Evolutionary conservation across 176 grass and related monocot genomes (phyloP).

Genomic region (Neostapfia colusana): DNA sequence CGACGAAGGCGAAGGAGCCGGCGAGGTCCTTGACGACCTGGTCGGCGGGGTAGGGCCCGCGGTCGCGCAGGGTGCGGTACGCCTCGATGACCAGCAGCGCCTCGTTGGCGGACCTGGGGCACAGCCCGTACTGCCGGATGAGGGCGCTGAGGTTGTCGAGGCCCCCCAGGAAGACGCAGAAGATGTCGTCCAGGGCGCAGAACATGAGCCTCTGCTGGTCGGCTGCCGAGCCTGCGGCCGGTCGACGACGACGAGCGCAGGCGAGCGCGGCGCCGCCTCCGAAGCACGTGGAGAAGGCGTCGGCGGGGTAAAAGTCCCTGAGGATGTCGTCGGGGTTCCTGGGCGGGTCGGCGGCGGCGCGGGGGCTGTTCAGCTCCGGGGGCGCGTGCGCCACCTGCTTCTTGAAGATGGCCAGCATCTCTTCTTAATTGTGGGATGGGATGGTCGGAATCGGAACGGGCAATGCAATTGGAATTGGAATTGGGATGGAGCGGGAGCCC

Average conservation of each 20-base stretch:
- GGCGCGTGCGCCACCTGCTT: constrained; percentile 85
- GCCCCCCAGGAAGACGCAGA: constrained; percentile 70
- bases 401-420: constrained; percentile 88
- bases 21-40: constrained; percentile 90
- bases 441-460: no score
- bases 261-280: constrained; percentile 77
- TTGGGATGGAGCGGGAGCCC: no score
- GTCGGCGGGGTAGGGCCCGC: constrained; percentile 91
- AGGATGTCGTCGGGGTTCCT: constrained; percentile 82
- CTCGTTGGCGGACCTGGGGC: constrained; percentile 64
- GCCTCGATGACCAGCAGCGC: constrained; percentile 76
- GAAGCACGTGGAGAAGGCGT: constrained; percentile 73
- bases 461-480: no score
- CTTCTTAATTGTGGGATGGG: no score
- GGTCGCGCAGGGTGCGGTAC: constrained; percentile 90
- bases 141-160: constrained; percentile 75
- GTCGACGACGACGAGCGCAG: no score
- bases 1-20: constrained; percentile 81
- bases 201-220: constrained; percentile 59
- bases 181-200: constrained; percentile 79
- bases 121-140: constrained; percentile 88
- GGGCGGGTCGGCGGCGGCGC: constrained; percentile 40
- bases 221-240: neutral
- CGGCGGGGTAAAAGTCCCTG: constrained; percentile 46
- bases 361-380: constrained; percentile 74